Evolutionary conservation across 1,139 yeast species (phyloP).

Genomic region (Blastobotrys raffinosifermentans): DNA sequence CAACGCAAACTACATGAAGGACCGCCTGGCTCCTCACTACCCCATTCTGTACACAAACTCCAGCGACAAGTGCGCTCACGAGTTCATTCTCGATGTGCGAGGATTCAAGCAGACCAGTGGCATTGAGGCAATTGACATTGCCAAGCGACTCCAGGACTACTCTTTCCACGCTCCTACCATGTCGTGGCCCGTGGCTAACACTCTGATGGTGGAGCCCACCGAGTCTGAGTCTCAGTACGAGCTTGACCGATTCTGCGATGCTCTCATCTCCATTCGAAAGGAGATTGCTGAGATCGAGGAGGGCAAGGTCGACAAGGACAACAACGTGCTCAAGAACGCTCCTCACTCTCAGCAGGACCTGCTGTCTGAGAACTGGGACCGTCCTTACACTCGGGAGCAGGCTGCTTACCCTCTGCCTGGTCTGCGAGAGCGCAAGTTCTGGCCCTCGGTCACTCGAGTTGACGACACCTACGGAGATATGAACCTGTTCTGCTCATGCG

Average conservation of each 20-base stretch:
- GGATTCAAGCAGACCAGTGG: conserved; percentile 70
- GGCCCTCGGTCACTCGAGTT: conserved; percentile 92
- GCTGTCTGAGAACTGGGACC: conserved; percentile 64
- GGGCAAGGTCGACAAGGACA: conserved; percentile 53
- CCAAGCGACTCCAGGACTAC: conserved; percentile 94
- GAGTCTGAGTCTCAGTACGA: conserved; percentile 88
- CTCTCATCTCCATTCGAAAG: conserved; percentile 72
- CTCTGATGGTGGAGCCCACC: conserved; percentile 97
- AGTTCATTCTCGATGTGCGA: conserved; percentile 86
- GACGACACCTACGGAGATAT: conserved; percentile 94
- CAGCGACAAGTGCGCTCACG: conserved; percentile 88
- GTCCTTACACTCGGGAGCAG: conserved; percentile 88
- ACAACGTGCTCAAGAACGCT: conserved; percentile 75
- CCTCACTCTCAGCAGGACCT: conserved; percentile 88
- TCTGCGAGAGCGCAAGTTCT: conserved; percentile 70
- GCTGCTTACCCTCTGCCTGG: conserved; percentile 88
- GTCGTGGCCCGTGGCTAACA: conserved; percentile 98
- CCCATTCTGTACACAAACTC: conserved; percentile 67
- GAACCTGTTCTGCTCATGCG: conserved; percentile 87
- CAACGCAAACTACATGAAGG: conserved; percentile 94
- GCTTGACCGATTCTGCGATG: conserved; percentile 82
- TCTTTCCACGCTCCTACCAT: conserved; percentile 99
- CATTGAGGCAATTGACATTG: conserved; percentile 91
- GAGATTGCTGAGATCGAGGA: conserved; percentile 76
- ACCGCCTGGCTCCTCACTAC: conserved; percentile 62